Percentiles rank a stretch among this genome's conserved stretches.
phyloP scores from a whole-genome alignment of 768 basidiomycete genomes.

The Ramaria rubella region DNA sequence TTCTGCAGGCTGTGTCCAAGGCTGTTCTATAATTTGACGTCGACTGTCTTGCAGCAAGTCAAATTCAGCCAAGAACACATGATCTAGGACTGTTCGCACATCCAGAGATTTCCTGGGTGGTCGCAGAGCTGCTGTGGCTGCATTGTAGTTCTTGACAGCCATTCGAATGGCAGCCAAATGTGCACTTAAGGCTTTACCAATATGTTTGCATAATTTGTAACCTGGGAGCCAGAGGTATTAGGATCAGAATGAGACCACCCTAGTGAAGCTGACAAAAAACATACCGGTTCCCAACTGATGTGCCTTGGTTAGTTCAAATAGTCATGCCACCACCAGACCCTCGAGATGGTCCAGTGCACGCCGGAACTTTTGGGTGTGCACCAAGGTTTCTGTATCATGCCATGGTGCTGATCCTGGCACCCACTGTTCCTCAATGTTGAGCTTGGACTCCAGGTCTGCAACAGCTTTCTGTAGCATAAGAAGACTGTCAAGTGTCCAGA shows the following conservation, averaged over 20 bases:
- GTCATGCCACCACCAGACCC: conserved; percentile 14
- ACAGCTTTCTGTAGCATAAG: background rate
- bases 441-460: background rate
- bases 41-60: conserved; percentile 23
- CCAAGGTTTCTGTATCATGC: background rate
- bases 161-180: conserved; percentile 19
- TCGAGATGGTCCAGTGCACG: conserved; percentile 17
- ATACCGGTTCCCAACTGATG: conserved; percentile 16
- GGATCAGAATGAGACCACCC: background rate
- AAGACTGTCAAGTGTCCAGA: background rate
- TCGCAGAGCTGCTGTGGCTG: conserved; percentile 19
- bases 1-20: conserved; percentile 21
- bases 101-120: conserved; percentile 20
- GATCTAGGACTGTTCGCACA: conserved; percentile 21
- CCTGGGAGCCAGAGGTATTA: background rate
- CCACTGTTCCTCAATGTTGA: background rate
- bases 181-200: conserved; percentile 25
- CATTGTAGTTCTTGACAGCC: conserved; percentile 27
- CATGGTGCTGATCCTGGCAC: background rate
- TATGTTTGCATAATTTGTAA: conserved; percentile 21
- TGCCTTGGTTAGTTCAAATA: conserved; percentile 18
- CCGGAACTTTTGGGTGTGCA: conserved; percentile 11
- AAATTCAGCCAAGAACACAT: conserved; percentile 26
- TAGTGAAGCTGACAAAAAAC: background rate
- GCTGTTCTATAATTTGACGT: conserved; percentile 18